A percentile compares a stretch with the other conserved stretches of the same genome.
Conservation (phyloP, 495 filamentous ascomycete genomes). For the Xylaria telfairii region DNA sequence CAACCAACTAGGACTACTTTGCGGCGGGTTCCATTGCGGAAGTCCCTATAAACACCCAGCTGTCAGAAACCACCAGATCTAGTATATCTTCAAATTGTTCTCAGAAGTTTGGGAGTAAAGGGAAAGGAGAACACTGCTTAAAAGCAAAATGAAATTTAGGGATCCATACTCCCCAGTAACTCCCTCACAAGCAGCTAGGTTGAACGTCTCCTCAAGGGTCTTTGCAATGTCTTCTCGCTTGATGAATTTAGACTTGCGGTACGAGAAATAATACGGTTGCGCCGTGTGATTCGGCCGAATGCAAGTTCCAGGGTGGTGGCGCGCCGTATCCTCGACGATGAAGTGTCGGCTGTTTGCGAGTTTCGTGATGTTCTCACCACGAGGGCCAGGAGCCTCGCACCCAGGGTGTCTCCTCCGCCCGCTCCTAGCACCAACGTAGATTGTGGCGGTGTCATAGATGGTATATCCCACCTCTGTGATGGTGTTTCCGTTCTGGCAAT, state of each 20-base stretch:
- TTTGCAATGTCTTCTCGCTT: not conserved
- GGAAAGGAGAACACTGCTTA: not conserved
- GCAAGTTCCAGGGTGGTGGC: constrained; percentile 20
- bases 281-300: not conserved
- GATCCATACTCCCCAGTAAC: not conserved
- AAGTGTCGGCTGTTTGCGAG: constrained; percentile 5
- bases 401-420: not conserved
- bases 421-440: not conserved
- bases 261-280: constrained; percentile 19
- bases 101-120: not conserved
- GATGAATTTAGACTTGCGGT: constrained; percentile 11
- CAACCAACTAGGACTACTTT: constrained; percentile 13
- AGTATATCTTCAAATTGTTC: not conserved
- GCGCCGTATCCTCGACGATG: constrained; percentile 15
- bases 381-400: constrained; percentile 16
- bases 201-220: not conserved
- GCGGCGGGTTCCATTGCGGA: not conserved
- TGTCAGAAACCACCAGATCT: not conserved
- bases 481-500: not conserved
- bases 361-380: constrained; percentile 16
- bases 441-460: constrained; percentile 8
- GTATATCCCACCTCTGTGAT: constrained; percentile 23
- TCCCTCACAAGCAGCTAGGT: not conserved
- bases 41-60: not conserved
- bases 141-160: not conserved